These are phyloP conservation scores for Neopestalotiopsis sp. DNA, from an alignment of 2,329 filamentous ascomycete genomes.

Conservation along the genomic window DNA sequence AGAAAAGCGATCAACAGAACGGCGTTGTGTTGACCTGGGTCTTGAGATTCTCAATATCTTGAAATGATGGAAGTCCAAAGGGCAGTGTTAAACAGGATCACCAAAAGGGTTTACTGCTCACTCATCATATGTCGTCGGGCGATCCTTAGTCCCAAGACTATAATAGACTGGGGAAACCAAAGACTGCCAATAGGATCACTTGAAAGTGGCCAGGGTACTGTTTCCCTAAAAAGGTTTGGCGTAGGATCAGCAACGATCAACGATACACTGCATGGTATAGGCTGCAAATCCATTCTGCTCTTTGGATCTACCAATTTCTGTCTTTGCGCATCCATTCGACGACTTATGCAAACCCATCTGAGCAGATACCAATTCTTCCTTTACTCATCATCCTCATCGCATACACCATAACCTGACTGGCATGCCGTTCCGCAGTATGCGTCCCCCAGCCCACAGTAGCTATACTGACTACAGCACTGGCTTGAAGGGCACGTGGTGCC, in stretches of 20 bases:
- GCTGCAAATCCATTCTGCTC: too few relatives aligned
- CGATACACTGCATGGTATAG: too few relatives aligned
- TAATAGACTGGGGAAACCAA: too few relatives aligned
- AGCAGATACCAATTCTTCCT: neutral
- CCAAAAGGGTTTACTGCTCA: too few relatives aligned
- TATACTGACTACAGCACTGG: constrained; percentile 24
- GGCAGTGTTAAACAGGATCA: neutral
- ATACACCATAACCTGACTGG: constrained; percentile 25
- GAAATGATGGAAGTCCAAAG: too few relatives aligned
- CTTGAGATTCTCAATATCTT: neutral
- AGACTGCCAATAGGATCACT: neutral
- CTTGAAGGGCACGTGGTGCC: constrained; percentile 20
- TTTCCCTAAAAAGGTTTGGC: neutral
- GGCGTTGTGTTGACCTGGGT: neutral
- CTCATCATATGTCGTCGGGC: too few relatives aligned
- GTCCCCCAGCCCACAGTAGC: constrained; percentile 23
- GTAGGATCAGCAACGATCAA: too few relatives aligned
- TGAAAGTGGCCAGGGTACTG: neutral
- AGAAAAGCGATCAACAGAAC: neutral
- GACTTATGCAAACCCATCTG: neutral
- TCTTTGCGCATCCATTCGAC: too few relatives aligned
- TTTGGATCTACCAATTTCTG: too few relatives aligned
- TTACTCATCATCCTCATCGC: constrained; percentile 15
- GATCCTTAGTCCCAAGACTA: too few relatives aligned
- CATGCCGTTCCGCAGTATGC: constrained; percentile 26